Percentiles rank a stretch among this genome's conserved stretches.
phyloP scores from a whole-genome alignment of 2,329 filamentous ascomycete genomes.

The Fusarium albosuccineum region DNA sequence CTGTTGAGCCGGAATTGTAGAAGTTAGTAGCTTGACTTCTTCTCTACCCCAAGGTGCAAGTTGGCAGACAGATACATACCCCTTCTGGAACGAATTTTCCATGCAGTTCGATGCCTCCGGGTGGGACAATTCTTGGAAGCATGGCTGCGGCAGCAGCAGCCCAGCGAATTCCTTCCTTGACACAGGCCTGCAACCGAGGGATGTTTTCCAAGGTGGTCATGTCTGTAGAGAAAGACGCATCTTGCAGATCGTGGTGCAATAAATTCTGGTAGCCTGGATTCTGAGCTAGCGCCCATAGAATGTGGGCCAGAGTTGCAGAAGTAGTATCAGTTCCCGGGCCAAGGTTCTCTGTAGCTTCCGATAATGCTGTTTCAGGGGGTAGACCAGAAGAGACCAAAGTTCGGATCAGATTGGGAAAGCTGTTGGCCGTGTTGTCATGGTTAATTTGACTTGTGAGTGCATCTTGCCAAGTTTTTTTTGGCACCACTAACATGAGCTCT shows the following conservation, averaged over 20 bases:
- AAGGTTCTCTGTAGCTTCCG: slow-evolving; percentile 49
- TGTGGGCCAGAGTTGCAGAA: slow-evolving; percentile 48
- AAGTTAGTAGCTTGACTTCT: neutral
- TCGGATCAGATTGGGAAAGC: slow-evolving; percentile 37
- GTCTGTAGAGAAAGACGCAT: slow-evolving; percentile 37
- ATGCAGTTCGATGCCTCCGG: slow-evolving; percentile 40
- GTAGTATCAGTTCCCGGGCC: slow-evolving; percentile 51
- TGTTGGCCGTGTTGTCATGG: neutral
- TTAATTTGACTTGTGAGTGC: neutral
- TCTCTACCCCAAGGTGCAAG: too few species aligned
- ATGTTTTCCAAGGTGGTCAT: slow-evolving; percentile 43
- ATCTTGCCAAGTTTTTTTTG: neutral
- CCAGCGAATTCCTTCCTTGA: slow-evolving; percentile 48
- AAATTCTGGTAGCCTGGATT: slow-evolving; percentile 43
- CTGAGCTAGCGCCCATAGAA: slow-evolving; percentile 46
- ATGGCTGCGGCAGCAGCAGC: slow-evolving; percentile 45
- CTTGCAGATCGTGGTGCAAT: slow-evolving; percentile 39
- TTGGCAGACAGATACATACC: neutral
- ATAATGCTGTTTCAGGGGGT: slow-evolving; percentile 42
- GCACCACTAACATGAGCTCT: slow-evolving; percentile 12
- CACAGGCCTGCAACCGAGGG: slow-evolving; percentile 39
- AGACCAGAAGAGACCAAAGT: slow-evolving; percentile 38
- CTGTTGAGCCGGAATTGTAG: slow-evolving; percentile 3
- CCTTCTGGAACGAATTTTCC: slow-evolving; percentile 42
- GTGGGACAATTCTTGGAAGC: slow-evolving; percentile 44